Percentiles rank a stretch among this genome's conserved stretches.
Evolutionary conservation across 2,329 filamentous ascomycete genomes (phyloP).

Genomic region (Stromatinia cepivora): DNA sequence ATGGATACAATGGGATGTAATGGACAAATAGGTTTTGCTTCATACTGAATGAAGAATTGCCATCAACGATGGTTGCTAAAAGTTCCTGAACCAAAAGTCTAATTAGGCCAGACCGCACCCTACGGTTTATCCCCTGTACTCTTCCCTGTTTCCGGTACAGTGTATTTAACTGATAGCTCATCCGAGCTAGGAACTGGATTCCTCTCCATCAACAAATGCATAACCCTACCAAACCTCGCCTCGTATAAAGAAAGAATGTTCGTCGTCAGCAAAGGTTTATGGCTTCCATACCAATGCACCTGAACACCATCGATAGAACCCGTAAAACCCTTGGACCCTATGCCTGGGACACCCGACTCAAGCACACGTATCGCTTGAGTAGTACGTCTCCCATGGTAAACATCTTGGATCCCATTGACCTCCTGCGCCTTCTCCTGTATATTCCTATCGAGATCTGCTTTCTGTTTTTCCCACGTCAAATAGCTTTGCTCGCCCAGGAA

Average conservation of each 20-base stretch:
- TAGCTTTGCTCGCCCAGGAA: not conserved
- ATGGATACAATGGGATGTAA: not conserved
- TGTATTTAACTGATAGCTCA: not conserved
- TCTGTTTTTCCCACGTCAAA: not conserved
- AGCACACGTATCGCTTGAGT: not conserved
- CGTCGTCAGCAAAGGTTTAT: not conserved
- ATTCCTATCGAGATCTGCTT: not conserved
- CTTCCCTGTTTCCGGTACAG: not conserved
- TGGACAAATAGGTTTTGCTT: no score
- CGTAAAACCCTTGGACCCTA: not conserved
- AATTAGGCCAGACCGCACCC: not conserved
- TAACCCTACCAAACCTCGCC: not conserved
- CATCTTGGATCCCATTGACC: not conserved
- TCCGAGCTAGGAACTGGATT: not conserved
- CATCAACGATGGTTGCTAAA: not conserved
- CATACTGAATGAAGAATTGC: not conserved
- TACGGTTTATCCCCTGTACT: not conserved
- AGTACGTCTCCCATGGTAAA: not conserved
- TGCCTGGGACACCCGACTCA: not conserved
- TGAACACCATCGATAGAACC: not conserved
- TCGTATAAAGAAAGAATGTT: not conserved
- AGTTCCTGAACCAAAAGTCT: not conserved
- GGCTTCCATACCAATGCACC: not conserved
- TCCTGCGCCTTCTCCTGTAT: not conserved
- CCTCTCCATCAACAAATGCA: not conserved